These are phyloP conservation scores for Exobasidium rhododendri DNA, from an alignment of 1,284 basidiomycete genomes.

Conservation along the genomic window DNA sequence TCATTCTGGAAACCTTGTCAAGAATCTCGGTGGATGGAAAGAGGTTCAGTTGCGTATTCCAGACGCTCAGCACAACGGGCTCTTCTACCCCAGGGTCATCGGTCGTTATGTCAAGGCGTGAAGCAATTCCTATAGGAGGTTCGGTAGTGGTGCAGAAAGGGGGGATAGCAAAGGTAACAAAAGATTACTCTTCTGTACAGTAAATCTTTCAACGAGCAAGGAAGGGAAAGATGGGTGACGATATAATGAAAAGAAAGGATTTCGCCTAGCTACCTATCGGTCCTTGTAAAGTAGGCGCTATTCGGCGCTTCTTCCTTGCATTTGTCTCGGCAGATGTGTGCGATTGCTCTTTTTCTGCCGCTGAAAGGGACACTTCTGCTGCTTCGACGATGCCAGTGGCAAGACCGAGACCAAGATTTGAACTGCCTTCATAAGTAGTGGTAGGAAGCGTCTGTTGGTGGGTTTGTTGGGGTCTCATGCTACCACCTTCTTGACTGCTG, in stretches of 20 bases:
- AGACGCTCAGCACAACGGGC: slow-evolving; percentile 21
- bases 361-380: slow-evolving; percentile 26
- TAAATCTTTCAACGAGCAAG: no score
- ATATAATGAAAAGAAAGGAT: slow-evolving; percentile 10
- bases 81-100: slow-evolving; percentile 29
- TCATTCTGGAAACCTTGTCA: slow-evolving; percentile 25
- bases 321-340: slow-evolving; percentile 48
- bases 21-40: slow-evolving; percentile 33
- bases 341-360: slow-evolving; percentile 39
- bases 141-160: not conserved
- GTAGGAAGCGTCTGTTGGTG: slow-evolving; percentile 57
- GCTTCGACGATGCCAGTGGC: slow-evolving; percentile 11
- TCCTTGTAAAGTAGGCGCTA: slow-evolving; percentile 66
- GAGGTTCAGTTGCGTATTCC: slow-evolving; percentile 26
- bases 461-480: slow-evolving; percentile 57
- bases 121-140: slow-evolving; percentile 1
- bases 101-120: slow-evolving; percentile 33
- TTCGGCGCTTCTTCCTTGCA: slow-evolving; percentile 84
- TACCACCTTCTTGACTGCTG: slow-evolving; percentile 6
- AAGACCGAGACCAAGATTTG: not conserved
- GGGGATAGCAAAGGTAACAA: no score
- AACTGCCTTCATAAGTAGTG: slow-evolving; percentile 9
- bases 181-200: no score
- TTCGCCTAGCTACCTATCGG: slow-evolving; percentile 22
- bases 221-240: slow-evolving; percentile 2